Base-by-base conservation (phyloP, 2,329 filamentous ascomycete genomes). In the Fusarium verticillioides region DNA sequence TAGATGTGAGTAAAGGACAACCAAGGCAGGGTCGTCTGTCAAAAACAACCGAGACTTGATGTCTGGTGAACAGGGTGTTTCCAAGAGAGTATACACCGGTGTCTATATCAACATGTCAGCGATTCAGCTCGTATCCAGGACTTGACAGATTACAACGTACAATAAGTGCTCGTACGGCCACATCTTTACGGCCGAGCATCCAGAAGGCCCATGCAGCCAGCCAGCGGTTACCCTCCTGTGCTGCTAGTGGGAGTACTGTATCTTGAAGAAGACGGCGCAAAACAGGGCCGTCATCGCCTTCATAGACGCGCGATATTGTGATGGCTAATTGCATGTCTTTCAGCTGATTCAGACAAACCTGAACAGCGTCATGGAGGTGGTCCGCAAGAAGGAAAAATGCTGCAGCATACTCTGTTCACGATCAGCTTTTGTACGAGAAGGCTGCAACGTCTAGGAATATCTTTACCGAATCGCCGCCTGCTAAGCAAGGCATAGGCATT, bases 401-500 rank as follows among this genome's bases (percentile, higher is more conserved):
- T 2, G 96, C 96, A 7, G 96, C 95, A 79, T 99, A 99, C 82
- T 94, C 94, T 94, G 61, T 59, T 26, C 4, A 91, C 86, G 85
- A 72, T 80, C 44, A 83, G 79, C 57, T 49, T 43, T 34, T 34
- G 12, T 30, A 37, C 46, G 21, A 40, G 34, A 21, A 28, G 21
- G 15, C 46, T 28, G 30, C 30, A 16, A 42, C 18, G 37, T 39
- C 16, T n/a, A 13, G 7, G 26, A 12, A 12, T 28, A n/a, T 15
- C 87, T 79, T 79, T 82, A 94, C 93, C 90, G 80, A 98, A 98
- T 56, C 96, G 88, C 49, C 94, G 89, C 82, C 95, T 97, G 73
- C 96, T 96, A 79, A 99, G 91, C 61, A 99, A 83, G 6, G 96
- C 96, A 82, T 98, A 99, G 0, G 96, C 96, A 80, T 99, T 99